A percentile compares a stretch with the other conserved stretches of the same genome.
phyloP scores from a whole-genome alignment of 495 filamentous ascomycete species.

The Penicillium silybi region DNA sequence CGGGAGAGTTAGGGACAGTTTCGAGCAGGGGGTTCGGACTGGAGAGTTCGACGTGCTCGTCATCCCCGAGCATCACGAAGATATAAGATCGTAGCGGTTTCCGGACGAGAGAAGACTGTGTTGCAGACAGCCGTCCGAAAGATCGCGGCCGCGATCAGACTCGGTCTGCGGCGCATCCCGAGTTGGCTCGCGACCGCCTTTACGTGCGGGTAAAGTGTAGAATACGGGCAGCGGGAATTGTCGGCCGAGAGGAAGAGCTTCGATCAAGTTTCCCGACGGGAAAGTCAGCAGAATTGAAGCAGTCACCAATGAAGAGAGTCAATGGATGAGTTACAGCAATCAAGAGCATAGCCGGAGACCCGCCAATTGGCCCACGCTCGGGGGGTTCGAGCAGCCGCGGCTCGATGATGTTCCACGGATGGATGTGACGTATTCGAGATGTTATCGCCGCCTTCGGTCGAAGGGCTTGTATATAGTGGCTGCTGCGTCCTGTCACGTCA shows the following conservation, averaged over 20 bases:
- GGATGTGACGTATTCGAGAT: conserved; percentile 28
- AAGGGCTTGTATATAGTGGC: conserved; percentile 24
- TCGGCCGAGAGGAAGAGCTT: conserved; percentile 33
- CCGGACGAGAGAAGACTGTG: conserved; percentile 7
- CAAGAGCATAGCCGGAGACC: neutral
- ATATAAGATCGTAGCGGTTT: neutral
- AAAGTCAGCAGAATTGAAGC: conserved; percentile 18
- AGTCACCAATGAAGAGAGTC: neutral
- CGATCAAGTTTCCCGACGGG: conserved; percentile 29
- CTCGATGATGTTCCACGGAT: conserved; percentile 2
- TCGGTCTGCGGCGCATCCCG: conserved; percentile 28
- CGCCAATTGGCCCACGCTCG: conserved; percentile 9
- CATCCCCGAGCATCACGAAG: conserved; percentile 1
- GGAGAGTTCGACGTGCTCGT: conserved; percentile 4
- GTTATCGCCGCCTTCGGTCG: conserved; percentile 21
- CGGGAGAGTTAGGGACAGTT: conserved; percentile 15
- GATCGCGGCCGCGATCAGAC: conserved; percentile 7
- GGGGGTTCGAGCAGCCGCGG: conserved; percentile 29
- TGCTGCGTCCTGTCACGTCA: too few relatives aligned
- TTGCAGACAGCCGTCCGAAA: neutral
- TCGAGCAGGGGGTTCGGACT: conserved; percentile 1
- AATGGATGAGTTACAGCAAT: neutral
- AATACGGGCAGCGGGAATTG: conserved; percentile 11
- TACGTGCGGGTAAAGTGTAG: neutral
- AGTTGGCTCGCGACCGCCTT: conserved; percentile 3